Percentiles rank a stretch among this genome's conserved stretches.
Evolutionary conservation across 495 filamentous ascomycete genomes (phyloP).

Genomic region (Stereocaulon alpinum): DNA sequence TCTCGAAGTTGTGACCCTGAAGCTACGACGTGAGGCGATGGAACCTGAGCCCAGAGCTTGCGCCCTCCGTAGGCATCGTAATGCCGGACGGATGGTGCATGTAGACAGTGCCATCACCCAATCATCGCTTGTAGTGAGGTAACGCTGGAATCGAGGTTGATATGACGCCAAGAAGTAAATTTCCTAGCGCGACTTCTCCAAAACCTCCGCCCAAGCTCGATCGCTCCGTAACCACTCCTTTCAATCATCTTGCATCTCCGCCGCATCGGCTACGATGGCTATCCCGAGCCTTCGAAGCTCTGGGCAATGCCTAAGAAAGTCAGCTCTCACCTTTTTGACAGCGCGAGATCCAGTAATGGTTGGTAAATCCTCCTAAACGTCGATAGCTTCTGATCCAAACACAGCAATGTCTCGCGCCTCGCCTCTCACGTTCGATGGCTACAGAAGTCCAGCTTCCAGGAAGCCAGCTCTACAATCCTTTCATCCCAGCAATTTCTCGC

Average conservation of each 20-base stretch:
- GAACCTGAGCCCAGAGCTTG: background rate
- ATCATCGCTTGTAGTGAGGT: background rate
- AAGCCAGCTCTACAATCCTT: conserved; percentile 23
- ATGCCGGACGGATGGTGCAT: conserved; percentile 8
- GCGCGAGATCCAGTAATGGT: conserved; percentile 37
- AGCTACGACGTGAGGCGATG: background rate
- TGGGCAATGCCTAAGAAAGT: conserved; percentile 31
- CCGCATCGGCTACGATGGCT: conserved; percentile 16
- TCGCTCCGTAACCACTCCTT: background rate
- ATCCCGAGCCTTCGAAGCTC: conserved; percentile 28
- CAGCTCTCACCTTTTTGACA: conserved; percentile 8
- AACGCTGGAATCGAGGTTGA: background rate
- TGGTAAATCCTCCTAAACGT: background rate
- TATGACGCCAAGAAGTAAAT: background rate
- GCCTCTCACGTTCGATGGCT: conserved; percentile 58
- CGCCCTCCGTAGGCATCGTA: conserved; percentile 4
- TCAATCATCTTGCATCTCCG: background rate
- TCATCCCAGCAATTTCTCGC: conserved; percentile 20
- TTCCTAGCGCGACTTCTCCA: background rate
- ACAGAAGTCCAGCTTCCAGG: conserved; percentile 49
- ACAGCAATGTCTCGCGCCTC: conserved; percentile 42
- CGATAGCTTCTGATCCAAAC: conserved; percentile 12
- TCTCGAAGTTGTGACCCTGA: conserved; percentile 2
- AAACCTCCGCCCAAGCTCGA: background rate
- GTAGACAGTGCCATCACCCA: conserved; percentile 1